These are phyloP conservation scores for Suillus placidus DNA, from an alignment of 768 basidiomycete genomes.

Conservation along the genomic window DNA sequence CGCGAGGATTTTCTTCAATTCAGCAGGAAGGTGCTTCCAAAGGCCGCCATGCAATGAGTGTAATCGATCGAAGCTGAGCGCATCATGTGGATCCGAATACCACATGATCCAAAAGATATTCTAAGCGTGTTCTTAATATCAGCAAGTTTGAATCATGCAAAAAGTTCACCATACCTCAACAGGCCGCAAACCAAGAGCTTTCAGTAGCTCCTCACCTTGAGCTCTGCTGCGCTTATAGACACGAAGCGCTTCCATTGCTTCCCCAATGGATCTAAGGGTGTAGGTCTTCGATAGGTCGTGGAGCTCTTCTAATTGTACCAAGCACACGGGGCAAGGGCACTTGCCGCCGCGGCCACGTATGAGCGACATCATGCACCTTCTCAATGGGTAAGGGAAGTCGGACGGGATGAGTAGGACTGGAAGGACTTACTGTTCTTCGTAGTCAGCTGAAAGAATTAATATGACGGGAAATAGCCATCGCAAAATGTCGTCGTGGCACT, in stretches of 20 bases:
- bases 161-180: slow-evolving; percentile 13
- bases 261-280: slow-evolving; percentile 17
- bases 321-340: slow-evolving; percentile 43
- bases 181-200: slow-evolving; percentile 21
- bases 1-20: slow-evolving; percentile 27
- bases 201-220: slow-evolving; percentile 25
- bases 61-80: slow-evolving; percentile 42
- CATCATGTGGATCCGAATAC: slow-evolving; percentile 37
- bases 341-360: slow-evolving; percentile 32
- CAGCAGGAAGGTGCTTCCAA: slow-evolving; percentile 35
- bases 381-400: too few species aligned
- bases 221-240: background rate
- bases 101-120: slow-evolving; percentile 45
- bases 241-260: slow-evolving; percentile 17
- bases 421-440: slow-evolving; percentile 47
- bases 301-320: slow-evolving; percentile 33
- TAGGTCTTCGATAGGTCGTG: slow-evolving; percentile 23
- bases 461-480: slow-evolving; percentile 39
- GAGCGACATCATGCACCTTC: slow-evolving; percentile 39
- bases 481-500: slow-evolving; percentile 32
- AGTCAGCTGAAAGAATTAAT: slow-evolving; percentile 44
- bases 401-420: too few species aligned
- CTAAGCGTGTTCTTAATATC: slow-evolving; percentile 21
- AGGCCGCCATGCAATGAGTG: slow-evolving; percentile 40
- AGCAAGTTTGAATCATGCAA: background rate